Base-by-base conservation (phyloP, 495 filamentous ascomycete species). In the Parmelia sp. region DNA sequence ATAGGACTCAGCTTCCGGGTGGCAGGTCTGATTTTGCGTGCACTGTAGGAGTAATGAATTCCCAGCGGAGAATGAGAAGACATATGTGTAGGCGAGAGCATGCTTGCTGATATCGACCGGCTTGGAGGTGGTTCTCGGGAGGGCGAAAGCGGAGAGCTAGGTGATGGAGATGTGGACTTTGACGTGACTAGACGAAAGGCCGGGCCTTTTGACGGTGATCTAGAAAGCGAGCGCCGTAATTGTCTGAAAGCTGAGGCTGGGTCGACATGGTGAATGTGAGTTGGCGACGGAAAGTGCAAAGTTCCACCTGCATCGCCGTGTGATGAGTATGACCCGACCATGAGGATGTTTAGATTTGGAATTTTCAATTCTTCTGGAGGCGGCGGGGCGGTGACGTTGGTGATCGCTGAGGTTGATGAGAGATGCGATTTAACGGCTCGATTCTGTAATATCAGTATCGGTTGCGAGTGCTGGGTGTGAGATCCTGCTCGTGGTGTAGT, bases 241-340 rank as follows among this genome's bases (percentile, higher is more conserved):
- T 91, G 86, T 66, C 87, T 80, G 59, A 95, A 87, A 21, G 89
- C 84, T 29, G 89, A 84, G 68, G 83, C 86, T 7, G 90, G 84
- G 75, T 92, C 89, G 68, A 90, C 87, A 77, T 88, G 85, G 68
- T 90, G 87, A 62, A 86, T 84, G 67, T 90, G 88, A 33, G 88
- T 90, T 58, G 91, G 92, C 37, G 92, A 93, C 59, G 89, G 84
- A 6, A 93, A 80, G 71, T 92, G 90, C 61, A 95, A 79, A 51
- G 90, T 91, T 65, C 88, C 88, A 68, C 90, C 89, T 64, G 87
- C 85, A 74, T 83, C 81, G 65, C 80, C 77, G 70, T 82, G 80
- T 59, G 81, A 78, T 67, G 81, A 82, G 68, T 78, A 81, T 53
- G 80, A 80, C 57, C 76, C 79, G 65, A 82, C 80, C 80, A 83